phyloP scores from a whole-genome alignment of 352 stramenopile genomes.

The Phytopythium vexans region DNA sequence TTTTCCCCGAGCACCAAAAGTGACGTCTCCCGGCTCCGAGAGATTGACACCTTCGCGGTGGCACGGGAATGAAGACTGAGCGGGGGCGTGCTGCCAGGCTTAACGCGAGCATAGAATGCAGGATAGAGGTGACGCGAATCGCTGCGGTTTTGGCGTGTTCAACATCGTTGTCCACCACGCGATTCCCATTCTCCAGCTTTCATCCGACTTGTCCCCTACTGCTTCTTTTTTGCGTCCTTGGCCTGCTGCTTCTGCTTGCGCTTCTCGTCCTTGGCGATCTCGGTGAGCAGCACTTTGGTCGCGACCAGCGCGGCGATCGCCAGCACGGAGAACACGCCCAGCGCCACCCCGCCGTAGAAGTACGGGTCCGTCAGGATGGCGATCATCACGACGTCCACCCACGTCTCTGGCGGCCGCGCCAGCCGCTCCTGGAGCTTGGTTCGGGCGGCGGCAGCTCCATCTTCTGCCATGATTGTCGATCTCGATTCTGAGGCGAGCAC shows the following conservation, averaged over 20 bases:
- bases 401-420: slow-evolving; percentile 51
- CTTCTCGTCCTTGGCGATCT: slow-evolving; percentile 54
- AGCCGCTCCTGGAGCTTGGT: slow-evolving; percentile 43
- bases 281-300: slow-evolving; percentile 50
- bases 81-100: neutral
- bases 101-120: neutral
- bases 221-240: slow-evolving; percentile 19
- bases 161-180: too few species aligned
- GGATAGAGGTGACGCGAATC: too few species aligned
- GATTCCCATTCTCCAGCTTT: too few species aligned
- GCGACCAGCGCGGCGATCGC: slow-evolving; percentile 51
- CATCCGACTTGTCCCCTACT: slow-evolving; percentile 1
- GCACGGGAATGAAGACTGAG: neutral
- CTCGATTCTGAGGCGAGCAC: too few species aligned
- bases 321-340: slow-evolving; percentile 45
- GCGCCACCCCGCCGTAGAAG: slow-evolving; percentile 47
- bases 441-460: slow-evolving; percentile 8
- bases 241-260: slow-evolving; percentile 10
- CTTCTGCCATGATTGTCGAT: too few species aligned
- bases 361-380: slow-evolving; percentile 54
- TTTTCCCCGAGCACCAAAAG: slow-evolving; percentile 27
- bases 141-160: too few species aligned
- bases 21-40: too few species aligned
- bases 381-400: slow-evolving; percentile 61
- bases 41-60: neutral